These are phyloP conservation scores for Orbilia ellipsospora DNA, from an alignment of 2,329 filamentous ascomycete genomes.

Conservation along the genomic window DNA sequence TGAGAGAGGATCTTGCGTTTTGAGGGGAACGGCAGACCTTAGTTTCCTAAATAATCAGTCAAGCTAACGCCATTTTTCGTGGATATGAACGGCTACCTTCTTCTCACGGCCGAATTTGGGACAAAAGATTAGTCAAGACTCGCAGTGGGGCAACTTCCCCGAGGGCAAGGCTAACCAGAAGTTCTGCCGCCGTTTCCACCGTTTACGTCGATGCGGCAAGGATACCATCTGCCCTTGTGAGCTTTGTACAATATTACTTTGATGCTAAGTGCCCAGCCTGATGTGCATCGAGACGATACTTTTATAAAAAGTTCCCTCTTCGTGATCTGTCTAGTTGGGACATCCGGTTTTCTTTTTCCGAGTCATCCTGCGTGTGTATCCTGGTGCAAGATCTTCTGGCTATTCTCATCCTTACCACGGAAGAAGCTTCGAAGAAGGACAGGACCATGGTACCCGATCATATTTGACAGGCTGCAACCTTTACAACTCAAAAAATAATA, in stretches of 20 bases:
- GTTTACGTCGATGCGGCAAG: slow-evolving; percentile 46
- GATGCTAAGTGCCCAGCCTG: slow-evolving; percentile 7
- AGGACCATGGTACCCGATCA: slow-evolving; percentile 24
- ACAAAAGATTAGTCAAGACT: slow-evolving; percentile 32
- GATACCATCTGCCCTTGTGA: slow-evolving; percentile 27
- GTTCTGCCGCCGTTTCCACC: slow-evolving; percentile 49
- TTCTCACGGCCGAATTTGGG: slow-evolving; percentile 45
- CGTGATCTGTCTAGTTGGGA: slow-evolving; percentile 17
- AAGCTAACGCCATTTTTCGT: slow-evolving; percentile 30
- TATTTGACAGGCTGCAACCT: slow-evolving; percentile 24
- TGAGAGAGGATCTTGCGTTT: background rate
- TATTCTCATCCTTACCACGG: slow-evolving; percentile 29
- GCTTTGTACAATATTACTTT: background rate
- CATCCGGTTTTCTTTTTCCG: slow-evolving; percentile 22
- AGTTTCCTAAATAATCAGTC: slow-evolving; percentile 11
- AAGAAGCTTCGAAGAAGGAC: slow-evolving; percentile 10
- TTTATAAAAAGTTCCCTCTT: slow-evolving; percentile 5
- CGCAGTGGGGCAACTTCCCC: no score
- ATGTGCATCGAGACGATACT: background rate
- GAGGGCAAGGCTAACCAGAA: no score
- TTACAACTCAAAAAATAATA: slow-evolving; percentile 36
- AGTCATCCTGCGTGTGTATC: background rate
- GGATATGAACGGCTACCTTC: slow-evolving; percentile 48
- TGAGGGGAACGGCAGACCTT: slow-evolving; percentile 7
- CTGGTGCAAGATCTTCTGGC: no score